These are phyloP conservation scores for Malassezia psittaci DNA, from an alignment of 1,284 basidiomycete species.

Conservation along the genomic window DNA sequence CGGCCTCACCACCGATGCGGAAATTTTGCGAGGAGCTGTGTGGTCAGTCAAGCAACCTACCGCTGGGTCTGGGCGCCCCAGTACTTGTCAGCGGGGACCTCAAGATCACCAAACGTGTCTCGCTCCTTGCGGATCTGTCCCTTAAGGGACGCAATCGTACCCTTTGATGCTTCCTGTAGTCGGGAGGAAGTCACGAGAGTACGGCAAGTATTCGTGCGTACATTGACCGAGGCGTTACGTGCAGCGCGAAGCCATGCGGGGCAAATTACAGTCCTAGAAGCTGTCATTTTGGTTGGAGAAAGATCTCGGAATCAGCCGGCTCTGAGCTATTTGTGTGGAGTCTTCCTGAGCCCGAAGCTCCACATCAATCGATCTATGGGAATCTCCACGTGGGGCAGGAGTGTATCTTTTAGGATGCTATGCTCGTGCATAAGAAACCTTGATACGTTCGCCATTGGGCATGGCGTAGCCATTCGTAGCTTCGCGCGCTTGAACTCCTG, in stretches of 20 bases:
- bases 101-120: conserved; percentile 83
- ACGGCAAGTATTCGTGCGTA: background rate
- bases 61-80: conserved; percentile 99
- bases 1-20: conserved; percentile 87
- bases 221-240: background rate
- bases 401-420: background rate
- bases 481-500: conserved; percentile 33
- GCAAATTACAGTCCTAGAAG: conserved; percentile 1
- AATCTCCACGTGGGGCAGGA: too few species aligned
- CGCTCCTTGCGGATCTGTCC: conserved; percentile 30
- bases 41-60: background rate
- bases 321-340: background rate
- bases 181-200: background rate
- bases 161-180: background rate
- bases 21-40: conserved; percentile 78
- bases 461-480: conserved; percentile 41
- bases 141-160: background rate
- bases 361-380: too few species aligned
- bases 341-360: too few species aligned
- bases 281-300: conserved; percentile 5
- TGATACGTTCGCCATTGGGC: conserved; percentile 36
- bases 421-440: conserved; percentile 19
- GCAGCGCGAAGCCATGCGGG: background rate
- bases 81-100: conserved; percentile 87
- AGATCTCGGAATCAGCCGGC: background rate